Conservation (phyloP, 257 asterid species). For the Ilex asprella region DNA sequence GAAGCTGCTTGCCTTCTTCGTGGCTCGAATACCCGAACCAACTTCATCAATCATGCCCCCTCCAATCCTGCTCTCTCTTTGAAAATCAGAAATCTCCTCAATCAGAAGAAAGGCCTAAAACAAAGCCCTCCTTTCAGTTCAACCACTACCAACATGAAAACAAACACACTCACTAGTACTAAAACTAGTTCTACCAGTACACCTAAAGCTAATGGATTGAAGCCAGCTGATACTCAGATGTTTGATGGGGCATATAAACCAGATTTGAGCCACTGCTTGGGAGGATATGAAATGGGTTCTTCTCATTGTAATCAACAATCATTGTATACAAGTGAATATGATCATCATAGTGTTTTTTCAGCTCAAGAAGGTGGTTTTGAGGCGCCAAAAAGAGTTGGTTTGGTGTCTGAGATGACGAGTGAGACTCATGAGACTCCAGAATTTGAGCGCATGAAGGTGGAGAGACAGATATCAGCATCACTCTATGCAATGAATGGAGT, state of each 20-base stretch:
- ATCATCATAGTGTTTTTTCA: background rate
- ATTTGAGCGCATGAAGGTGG: constrained; percentile 15
- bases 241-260: constrained; percentile 51
- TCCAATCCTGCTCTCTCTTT: constrained; percentile 66
- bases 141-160: constrained; percentile 11
- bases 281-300: constrained; percentile 26
- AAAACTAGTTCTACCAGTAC: constrained; percentile 9
- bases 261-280: constrained; percentile 39
- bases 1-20: constrained; percentile 85
- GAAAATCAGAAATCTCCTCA: constrained; percentile 64
- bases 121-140: constrained; percentile 21
- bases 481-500: constrained; percentile 14
- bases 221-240: background rate
- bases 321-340: background rate
- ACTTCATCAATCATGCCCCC: constrained; percentile 53
- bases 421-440: constrained; percentile 3
- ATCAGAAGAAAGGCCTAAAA: constrained; percentile 51
- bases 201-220: constrained; percentile 7
- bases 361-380: constrained; percentile 23
- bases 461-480: constrained; percentile 12
- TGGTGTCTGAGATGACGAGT: constrained; percentile 4
- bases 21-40: constrained; percentile 71
- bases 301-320: constrained; percentile 14
- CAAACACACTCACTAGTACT: constrained; percentile 4
- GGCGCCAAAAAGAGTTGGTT: constrained; percentile 18